Conservation (phyloP, 495 filamentous ascomycete species). For the Talaromyces proteolyticus region DNA sequence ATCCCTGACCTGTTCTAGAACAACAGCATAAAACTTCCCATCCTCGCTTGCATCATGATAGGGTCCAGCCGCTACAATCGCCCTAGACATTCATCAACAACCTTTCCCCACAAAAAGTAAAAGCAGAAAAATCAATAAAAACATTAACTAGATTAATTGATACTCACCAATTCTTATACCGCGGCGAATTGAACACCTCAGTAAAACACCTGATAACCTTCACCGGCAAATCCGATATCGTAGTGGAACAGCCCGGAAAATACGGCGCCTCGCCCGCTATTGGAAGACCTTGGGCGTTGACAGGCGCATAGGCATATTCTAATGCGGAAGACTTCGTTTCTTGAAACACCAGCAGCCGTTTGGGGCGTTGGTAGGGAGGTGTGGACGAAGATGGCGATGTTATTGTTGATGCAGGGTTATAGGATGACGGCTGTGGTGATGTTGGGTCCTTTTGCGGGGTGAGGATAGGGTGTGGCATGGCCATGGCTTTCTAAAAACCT, state of each 20-base stretch:
- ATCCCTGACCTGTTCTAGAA: constrained; percentile 25
- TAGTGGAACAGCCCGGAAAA: constrained; percentile 13
- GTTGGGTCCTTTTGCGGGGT: not conserved
- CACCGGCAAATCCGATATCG: constrained; percentile 34
- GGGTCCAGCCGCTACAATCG: constrained; percentile 29
- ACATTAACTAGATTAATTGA: constrained; percentile 1
- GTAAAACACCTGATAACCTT: constrained; percentile 33
- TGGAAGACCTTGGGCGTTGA: constrained; percentile 38
- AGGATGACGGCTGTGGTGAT: not conserved
- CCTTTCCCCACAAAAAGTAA: constrained; percentile 6
- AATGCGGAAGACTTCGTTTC: constrained; percentile 25
- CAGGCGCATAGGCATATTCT: constrained; percentile 28
- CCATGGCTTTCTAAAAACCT: too few relatives aligned
- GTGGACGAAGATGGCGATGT: not conserved
- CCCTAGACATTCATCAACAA: constrained; percentile 18
- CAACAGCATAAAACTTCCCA: constrained; percentile 39
- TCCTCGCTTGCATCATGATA: constrained; percentile 35
- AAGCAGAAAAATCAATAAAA: constrained; percentile 7
- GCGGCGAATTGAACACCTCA: constrained; percentile 38
- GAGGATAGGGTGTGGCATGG: not conserved
- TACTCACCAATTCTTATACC: constrained; percentile 41
- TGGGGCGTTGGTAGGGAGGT: constrained; percentile 1
- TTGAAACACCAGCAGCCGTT: constrained; percentile 34
- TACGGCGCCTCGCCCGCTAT: constrained; percentile 32
- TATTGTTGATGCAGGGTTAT: not conserved